Percentiles rank a stretch among this genome's conserved stretches.
Conservation (phyloP, 805 yeast species). For the Diddensiella santjacobensis region DNA sequence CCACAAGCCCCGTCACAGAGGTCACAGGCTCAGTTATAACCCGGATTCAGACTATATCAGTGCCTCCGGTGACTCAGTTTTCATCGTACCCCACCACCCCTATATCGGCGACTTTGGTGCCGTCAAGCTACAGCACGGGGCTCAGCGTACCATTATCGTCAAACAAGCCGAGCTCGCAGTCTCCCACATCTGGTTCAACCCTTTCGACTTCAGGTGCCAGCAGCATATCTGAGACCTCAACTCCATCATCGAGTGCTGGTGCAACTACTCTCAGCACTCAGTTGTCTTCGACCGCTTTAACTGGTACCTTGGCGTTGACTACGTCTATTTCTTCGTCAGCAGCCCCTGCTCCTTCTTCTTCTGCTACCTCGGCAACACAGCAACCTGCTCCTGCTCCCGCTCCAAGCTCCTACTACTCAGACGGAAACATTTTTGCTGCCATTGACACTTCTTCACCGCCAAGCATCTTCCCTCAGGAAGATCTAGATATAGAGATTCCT, state of each 20-base stretch:
- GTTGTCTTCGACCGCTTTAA: conserved; percentile 28
- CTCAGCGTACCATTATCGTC: conserved; percentile 9
- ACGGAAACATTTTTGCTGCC: conserved; percentile 45
- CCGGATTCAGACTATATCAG: conserved; percentile 29
- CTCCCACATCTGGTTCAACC: conserved; percentile 22
- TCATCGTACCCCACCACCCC: conserved; percentile 30
- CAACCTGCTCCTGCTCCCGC: conserved; percentile 11
- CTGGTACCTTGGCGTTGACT: conserved; percentile 20
- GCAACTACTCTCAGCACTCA: conserved; percentile 9
- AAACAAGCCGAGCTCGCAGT: conserved; percentile 1
- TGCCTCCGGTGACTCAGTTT: conserved; percentile 34
- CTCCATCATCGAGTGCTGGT: conserved; percentile 7
- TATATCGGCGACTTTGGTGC: conserved; percentile 30
- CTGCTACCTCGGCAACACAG: conserved; percentile 1
- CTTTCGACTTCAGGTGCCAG: conserved; percentile 23
- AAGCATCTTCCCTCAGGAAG: conserved; percentile 44
- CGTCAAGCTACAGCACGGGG: conserved; percentile 31
- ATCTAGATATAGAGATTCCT: conserved; percentile 45
- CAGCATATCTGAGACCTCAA: conserved; percentile 10
- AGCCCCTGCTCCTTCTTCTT: conserved; percentile 17
- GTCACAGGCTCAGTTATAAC: conserved; percentile 32
- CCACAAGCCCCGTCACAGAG: conserved; percentile 32
- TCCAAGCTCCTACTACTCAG: conserved; percentile 24
- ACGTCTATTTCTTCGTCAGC: conserved; percentile 18
- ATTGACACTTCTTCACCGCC: conserved; percentile 46